phyloP scores from a whole-genome alignment of 2,329 filamentous ascomycete species.

The Bipolaris zeicola region DNA sequence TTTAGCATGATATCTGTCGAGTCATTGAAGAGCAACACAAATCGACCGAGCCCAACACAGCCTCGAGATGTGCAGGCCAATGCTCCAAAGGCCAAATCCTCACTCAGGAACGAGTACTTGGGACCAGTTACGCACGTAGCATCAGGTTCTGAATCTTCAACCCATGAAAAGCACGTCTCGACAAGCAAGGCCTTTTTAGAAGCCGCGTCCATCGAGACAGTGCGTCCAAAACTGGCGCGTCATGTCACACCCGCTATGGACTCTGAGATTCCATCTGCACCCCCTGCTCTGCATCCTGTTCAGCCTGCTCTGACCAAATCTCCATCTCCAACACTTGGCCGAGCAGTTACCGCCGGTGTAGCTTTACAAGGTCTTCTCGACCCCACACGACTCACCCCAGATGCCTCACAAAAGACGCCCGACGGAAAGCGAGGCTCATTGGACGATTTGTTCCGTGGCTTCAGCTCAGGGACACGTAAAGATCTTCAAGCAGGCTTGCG shows the following conservation, averaged over 20 bases:
- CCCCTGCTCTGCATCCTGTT: conserved; percentile 36
- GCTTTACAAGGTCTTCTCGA: conserved; percentile 47
- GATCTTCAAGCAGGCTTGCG: conserved; percentile 48
- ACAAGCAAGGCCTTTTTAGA: conserved; percentile 10
- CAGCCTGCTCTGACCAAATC: conserved; percentile 26
- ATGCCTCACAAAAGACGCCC: conserved; percentile 28
- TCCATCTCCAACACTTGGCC: conserved; percentile 41
- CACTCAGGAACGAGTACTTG: conserved; percentile 22
- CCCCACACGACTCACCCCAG: conserved; percentile 36
- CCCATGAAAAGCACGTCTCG: conserved; percentile 11
- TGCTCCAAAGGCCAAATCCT: conserved; percentile 10
- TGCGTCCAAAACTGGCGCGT: conserved; percentile 23
- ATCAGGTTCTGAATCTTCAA: neutral
- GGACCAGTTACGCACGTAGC: conserved; percentile 7
- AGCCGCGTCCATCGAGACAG: conserved; percentile 12
- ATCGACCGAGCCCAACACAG: conserved; percentile 35
- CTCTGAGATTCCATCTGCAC: conserved; percentile 34
- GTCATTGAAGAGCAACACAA: conserved; percentile 48
- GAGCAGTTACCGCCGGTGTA: conserved; percentile 47
- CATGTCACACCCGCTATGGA: conserved; percentile 39
- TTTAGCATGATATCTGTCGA: conserved; percentile 59
- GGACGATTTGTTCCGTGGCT: conserved; percentile 48
- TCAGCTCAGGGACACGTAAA: conserved; percentile 47
- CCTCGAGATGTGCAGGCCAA: conserved; percentile 9
- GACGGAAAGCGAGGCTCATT: conserved; percentile 34